These are phyloP conservation scores for Solanum ahanhuiri DNA, from an alignment of 257 asterid species.

Conservation along the genomic window DNA sequence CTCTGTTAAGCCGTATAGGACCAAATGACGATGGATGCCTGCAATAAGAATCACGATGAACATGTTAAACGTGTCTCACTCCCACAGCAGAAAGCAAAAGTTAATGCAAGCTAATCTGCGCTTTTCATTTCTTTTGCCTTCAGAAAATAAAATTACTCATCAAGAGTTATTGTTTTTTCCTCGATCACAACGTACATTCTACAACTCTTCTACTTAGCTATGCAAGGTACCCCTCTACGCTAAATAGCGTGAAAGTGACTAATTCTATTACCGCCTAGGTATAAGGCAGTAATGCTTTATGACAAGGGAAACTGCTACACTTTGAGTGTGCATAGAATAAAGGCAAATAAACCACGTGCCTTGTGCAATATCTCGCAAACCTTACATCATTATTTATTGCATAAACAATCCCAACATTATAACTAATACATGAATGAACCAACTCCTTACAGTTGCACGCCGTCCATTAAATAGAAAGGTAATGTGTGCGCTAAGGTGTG, in stretches of 20 bases:
- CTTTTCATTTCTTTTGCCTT: too few relatives aligned
- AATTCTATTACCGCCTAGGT: too few relatives aligned
- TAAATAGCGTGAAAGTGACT: too few relatives aligned
- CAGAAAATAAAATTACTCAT: too few relatives aligned
- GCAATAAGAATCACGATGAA: slow-evolving; percentile 11
- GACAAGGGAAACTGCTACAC: too few relatives aligned
- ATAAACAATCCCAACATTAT: not conserved
- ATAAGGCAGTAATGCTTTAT: too few relatives aligned
- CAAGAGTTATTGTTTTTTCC: too few relatives aligned
- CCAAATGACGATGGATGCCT: slow-evolving; percentile 72
- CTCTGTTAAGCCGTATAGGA: slow-evolving; percentile 30
- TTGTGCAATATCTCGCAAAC: not conserved
- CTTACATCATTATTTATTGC: not conserved
- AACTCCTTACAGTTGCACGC: not conserved
- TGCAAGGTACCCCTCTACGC: not conserved
- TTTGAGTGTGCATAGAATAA: too few relatives aligned
- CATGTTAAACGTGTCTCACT: not conserved
- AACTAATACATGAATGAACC: not conserved
- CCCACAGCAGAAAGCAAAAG: not conserved
- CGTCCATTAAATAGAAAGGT: not conserved
- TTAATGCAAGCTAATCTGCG: not conserved
- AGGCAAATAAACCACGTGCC: too few relatives aligned
- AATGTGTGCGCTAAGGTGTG: not conserved
- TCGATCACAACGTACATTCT: too few relatives aligned
- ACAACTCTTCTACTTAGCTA: not conserved